Evolutionary conservation across 208 protist species (phyloP), one percentile per base, ranked within the genome.

Genomic region (Crithidia brevicula): DNA sequence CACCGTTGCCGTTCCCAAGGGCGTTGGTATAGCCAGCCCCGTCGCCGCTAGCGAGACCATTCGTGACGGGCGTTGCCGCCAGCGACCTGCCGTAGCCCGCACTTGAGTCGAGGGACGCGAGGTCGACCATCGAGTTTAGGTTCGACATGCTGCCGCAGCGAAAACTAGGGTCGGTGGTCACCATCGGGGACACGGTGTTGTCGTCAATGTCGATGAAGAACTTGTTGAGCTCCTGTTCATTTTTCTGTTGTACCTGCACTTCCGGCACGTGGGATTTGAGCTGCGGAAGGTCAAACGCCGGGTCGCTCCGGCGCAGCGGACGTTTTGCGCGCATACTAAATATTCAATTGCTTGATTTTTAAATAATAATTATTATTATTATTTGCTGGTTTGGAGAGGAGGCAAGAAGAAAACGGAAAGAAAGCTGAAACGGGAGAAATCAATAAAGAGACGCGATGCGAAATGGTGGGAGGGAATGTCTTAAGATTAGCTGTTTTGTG

Each of bases 201-300:
- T 94, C 86, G 62, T 94, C 86, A 3, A 84, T 79, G 67, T 91
- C 77, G 46, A 96, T 91, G 33, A 92, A 85, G 42, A 96, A 83
- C 28, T 85, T 81, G 63, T 78, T 88, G 27, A 85, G 65, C 33
- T 93, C 83, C 53, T 90, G 60, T 67, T 84, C 77, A 36, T 80
- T 80, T 38, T 83, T 79, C 31, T 89, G 80, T 46, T 88, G 85
- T 22, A 90, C 87, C 49, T 86, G 83, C 45, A 94, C 56, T 50
- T 93, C 92, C 23, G 78, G 68, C 18, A 47, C 65, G 20, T 65
- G 65, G 18, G 82, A 72, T n/a, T 72, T 65, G n/a, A 89, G 91
- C 16, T 93, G 64, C 4, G 74, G 68, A 10, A 96, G 67, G 46
- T 63, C 56, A 51, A 91, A 91, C 13, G 56, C 74, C 9, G 73